Evolutionary conservation across 2,329 filamentous ascomycete species (phyloP), one percentile per base, ranked within the genome.

Genomic region (Penicillium sp.): DNA sequence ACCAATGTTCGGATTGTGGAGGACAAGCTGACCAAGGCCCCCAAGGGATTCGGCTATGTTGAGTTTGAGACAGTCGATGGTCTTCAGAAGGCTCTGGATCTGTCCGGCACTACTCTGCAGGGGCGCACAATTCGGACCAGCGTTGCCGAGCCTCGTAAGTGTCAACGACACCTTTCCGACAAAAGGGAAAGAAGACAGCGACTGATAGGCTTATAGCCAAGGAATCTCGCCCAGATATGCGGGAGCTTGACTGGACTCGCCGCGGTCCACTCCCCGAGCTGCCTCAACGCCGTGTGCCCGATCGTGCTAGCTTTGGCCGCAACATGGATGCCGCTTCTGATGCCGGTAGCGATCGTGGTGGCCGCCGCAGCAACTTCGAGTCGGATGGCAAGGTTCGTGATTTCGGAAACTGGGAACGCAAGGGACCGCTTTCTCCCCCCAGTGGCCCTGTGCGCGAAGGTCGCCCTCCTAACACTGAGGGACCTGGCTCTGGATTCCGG

Each of bases 41-140:
- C 93, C 52, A 98, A 98, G 76, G 93, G 93, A 33, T 98, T 98
- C 60, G 93, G 91, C 47, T 98, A 98, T 66, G 91, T 94, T 52
- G 93, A 98, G 68, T 98, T 98, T 60, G 81, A 77, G 53, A 84
- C 81, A 36, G 73, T 93, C 30, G 91, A 97, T 34, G 91, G 91
- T 44, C 75, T 98, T 60, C 94, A 94, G 75, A 85, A 89, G 70
- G 93, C 93, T 41, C 78, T 98, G 50, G 80, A 82, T 43, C 78
- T 93, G 49, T 90, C 90, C 59, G 87, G 88, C 57, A 76, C 81
- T 46, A 82, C 80, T 43, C 90, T 97, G 67, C 85, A 94, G 66
- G 89, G 89, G 56, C 84, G 93, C 55, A 86, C 83, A 62, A 89
- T 98, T 65, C 83, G 88, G 65, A 84, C 97, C 64, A 96, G 90